Evolutionary conservation across 2,329 filamentous ascomycete genomes (phyloP), one percentile per base, ranked within the genome.

Genomic region (Aspergillus terreus): DNA sequence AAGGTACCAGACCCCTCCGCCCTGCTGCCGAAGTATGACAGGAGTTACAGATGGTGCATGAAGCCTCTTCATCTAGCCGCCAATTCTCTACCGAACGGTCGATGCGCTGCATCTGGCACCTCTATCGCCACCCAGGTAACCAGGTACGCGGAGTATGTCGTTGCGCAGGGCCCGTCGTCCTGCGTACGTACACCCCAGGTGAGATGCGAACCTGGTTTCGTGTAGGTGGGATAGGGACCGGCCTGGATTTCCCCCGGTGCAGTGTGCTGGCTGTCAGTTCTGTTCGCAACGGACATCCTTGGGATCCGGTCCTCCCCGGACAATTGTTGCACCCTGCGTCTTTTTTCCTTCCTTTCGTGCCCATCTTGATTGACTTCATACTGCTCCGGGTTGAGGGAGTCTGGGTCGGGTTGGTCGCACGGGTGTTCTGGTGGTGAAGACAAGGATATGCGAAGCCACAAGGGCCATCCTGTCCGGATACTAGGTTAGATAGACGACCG

Each of bases 291-390:
- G 4, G 15, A 42, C 17, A 42, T 17, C n/a, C 40, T 17, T 23
- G n/a, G 40, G 17, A 21, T 42, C 40, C 15, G 40, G 19, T 19
- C 40, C 25, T 42, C 40, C 40, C 40, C 40, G 40, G 40, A 42
- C 15, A 25, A 42, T 46, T 32, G 44, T 46, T 46, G 27, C 12
- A 46, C 32, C 17, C 35, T 52, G 19, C 47, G 19, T 38, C 49
- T 23, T 27, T 47, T 49, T 35, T 35, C n/a, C n/a, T 35, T 19
- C 19, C 33, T 38, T 38, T 38, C 4, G n/a, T 15, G 14, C 35
- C 35, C 35, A 2, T 11, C 6, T 7, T 7, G 35, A 38, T 38
- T 6, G 35, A 38, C 11, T 38, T 4, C 35, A 38, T 38, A 17
- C 33, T 35, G n/a, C n/a, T 35, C 6, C n/a, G 2, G 11, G 11